Conservation (phyloP, 2,329 filamentous ascomycete genomes). For the Pestalotiopsis sp. region DNA sequence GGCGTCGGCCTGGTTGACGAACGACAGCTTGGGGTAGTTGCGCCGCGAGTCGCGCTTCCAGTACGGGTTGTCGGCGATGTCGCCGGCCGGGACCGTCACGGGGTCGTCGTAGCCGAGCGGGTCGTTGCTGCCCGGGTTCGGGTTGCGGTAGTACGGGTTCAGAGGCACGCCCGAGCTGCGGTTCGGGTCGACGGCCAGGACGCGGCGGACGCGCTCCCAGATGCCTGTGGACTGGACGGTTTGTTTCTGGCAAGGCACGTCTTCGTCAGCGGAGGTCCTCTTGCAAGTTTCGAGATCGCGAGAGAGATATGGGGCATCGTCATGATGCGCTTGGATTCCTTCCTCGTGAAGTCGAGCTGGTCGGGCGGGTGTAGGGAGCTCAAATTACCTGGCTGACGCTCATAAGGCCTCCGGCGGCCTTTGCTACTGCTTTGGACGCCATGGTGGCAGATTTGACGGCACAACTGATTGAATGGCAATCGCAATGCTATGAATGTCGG, state of each 20-base stretch:
- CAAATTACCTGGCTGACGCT: constrained; percentile 57
- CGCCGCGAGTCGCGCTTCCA: constrained; percentile 92
- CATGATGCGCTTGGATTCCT: background rate
- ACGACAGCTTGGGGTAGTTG: constrained; percentile 76
- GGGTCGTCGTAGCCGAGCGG: constrained; percentile 77
- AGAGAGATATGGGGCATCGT: background rate
- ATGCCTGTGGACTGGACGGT: constrained; percentile 86
- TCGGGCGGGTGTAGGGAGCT: background rate
- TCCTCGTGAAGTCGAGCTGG: background rate
- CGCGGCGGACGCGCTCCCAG: constrained; percentile 79
- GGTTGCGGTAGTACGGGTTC: constrained; percentile 90
- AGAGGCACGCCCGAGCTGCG: constrained; percentile 90
- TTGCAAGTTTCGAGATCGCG: background rate
- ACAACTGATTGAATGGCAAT: constrained; percentile 18
- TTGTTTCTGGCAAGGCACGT: constrained; percentile 71
- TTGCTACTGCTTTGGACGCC: constrained; percentile 61
- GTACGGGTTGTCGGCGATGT: constrained; percentile 90
- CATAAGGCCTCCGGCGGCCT: constrained; percentile 54
- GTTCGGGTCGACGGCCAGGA: constrained; percentile 79
- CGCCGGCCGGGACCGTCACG: constrained; percentile 78
- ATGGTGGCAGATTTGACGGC: constrained; percentile 43
- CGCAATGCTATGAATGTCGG: constrained; percentile 4
- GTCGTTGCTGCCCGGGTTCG: constrained; percentile 72
- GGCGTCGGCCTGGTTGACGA: constrained; percentile 80
- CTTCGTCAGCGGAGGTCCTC: background rate